Base-by-base conservation (phyloP, 148 eudicot genomes). In the Mesembryanthemum crystallinum region DNA sequence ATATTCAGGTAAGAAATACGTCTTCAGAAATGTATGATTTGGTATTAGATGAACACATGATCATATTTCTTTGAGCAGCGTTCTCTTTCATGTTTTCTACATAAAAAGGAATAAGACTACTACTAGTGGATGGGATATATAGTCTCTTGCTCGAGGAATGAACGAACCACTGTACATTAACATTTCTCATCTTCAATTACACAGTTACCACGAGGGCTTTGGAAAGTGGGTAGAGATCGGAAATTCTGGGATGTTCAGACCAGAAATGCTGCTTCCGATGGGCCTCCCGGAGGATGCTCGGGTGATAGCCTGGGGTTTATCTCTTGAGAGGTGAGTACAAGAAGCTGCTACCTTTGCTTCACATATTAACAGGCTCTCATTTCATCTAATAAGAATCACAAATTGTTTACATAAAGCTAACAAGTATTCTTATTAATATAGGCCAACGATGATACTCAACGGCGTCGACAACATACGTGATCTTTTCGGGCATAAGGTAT, bases 291-390 rank as follows among this genome's bases (percentile, higher is more conserved):
- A 95, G 78, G 99, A 95, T 87, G 99, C 88, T 60, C 84, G 86
- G 74, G 99, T 95, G 27, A 91, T 95, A 75, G 99, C 99, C 23
- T 95, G 99, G 99, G 99, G 97, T 15, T 87, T 95, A 64, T 95
- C 96, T 47, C 91, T 95, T 20, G 99, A 95, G 83, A 92, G 97
- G 98, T 91, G 75, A 69, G 76, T 13, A 25, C 27, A 30, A 28
- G n/a, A n/a, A 35, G 25, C 29, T 6, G 28, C 35, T 28, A 25
- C n/a, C 33, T 42, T 21, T 42, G 47, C 13, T 33, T 37, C 39
- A 57, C 39, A 7, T 59, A 42, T 42, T 28, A 42, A 52, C 2
- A 27, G 28, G 42, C 61, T n/a, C n/a, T n/a, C n/a, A n/a, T n/a
- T n/a, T n/a, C n/a, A n/a, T n/a, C n/a, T n/a, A n/a, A n/a, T n/a